Percentiles rank a stretch among this genome's conserved stretches.
phyloP scores from a whole-genome alignment of 2,329 filamentous ascomycete species.

The Paecilomyces dactylethromorphus region DNA sequence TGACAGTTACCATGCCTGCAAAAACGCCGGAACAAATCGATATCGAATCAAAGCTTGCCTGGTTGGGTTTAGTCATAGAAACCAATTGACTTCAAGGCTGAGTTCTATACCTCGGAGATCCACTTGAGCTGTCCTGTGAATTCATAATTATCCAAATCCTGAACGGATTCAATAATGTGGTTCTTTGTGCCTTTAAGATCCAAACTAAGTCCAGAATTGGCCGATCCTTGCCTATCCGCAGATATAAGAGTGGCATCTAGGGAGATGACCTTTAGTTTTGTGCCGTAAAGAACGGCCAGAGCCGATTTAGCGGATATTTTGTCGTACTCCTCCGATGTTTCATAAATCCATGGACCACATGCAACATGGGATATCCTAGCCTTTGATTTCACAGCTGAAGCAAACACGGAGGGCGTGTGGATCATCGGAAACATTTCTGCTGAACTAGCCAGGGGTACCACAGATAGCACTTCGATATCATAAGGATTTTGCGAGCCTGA shows the following conservation, averaged over 20 bases:
- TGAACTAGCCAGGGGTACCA: constrained; percentile 11
- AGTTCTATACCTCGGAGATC: constrained; percentile 20
- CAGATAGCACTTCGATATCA: constrained; percentile 19
- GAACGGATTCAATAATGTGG: background rate
- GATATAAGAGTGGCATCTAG: constrained; percentile 10
- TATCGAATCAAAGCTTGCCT: constrained; percentile 17
- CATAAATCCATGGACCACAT: constrained; percentile 27
- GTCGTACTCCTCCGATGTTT: background rate
- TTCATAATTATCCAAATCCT: constrained; percentile 9
- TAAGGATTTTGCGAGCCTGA: constrained; percentile 8
- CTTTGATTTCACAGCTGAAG: constrained; percentile 17
- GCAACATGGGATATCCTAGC: constrained; percentile 19
- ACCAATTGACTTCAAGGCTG: background rate
- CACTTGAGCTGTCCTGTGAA: constrained; percentile 27
- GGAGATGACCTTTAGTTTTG: constrained; percentile 20
- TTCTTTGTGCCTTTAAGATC: constrained; percentile 10
- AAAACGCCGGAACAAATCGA: constrained; percentile 16
- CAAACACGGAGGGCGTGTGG: constrained; percentile 23
- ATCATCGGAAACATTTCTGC: constrained; percentile 8
- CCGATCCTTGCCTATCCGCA: background rate
- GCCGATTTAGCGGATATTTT: constrained; percentile 13
- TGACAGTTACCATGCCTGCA: constrained; percentile 18
- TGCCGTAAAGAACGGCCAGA: constrained; percentile 22
- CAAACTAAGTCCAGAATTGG: constrained; percentile 3
- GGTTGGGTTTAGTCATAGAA: background rate